These are phyloP conservation scores for Boletellus sp. DNA, from an alignment of 768 basidiomycete genomes.

Conservation along the genomic window DNA sequence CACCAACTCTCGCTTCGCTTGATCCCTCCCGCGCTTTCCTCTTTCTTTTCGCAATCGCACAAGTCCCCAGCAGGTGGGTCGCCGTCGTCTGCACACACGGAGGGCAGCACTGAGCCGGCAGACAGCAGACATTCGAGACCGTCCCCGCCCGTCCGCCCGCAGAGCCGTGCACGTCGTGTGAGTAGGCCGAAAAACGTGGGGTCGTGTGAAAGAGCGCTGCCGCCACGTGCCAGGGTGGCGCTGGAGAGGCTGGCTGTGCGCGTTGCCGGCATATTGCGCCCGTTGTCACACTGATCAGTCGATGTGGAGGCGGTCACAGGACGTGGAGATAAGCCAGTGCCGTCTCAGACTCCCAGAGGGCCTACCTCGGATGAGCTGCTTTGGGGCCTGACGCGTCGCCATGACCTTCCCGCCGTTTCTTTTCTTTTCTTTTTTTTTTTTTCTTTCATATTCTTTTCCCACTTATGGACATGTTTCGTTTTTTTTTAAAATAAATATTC, in stretches of 20 bases:
- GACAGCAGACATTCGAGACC: slow-evolving; percentile 5
- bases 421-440: slow-evolving; percentile 12
- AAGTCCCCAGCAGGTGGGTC: slow-evolving; percentile 18
- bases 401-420: slow-evolving; percentile 12
- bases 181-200: slow-evolving; percentile 39
- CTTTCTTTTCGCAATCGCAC: slow-evolving; percentile 21
- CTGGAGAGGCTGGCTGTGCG: slow-evolving; percentile 9
- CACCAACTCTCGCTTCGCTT: slow-evolving; percentile 28
- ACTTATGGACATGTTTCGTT: slow-evolving; percentile 20
- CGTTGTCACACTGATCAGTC: slow-evolving; percentile 10
- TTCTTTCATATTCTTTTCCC: slow-evolving; percentile 5
- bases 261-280: slow-evolving; percentile 19
- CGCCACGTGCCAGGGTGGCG: slow-evolving; percentile 11
- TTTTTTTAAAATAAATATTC: slow-evolving; percentile 13
- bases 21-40: slow-evolving; percentile 15
- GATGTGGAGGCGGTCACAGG: slow-evolving; percentile 7
- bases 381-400: slow-evolving; percentile 15
- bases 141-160: slow-evolving; percentile 3
- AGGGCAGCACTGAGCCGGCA: slow-evolving; percentile 2
- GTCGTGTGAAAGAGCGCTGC: slow-evolving; percentile 35
- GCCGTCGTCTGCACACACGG: neutral
- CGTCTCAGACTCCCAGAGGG: slow-evolving; percentile 18
- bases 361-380: slow-evolving; percentile 28
- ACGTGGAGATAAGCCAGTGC: slow-evolving; percentile 16
- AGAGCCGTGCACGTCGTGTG: no score